These are phyloP conservation scores for Suhomyces canberraensis DNA, from an alignment of 805 yeast species.

Conservation along the genomic window DNA sequence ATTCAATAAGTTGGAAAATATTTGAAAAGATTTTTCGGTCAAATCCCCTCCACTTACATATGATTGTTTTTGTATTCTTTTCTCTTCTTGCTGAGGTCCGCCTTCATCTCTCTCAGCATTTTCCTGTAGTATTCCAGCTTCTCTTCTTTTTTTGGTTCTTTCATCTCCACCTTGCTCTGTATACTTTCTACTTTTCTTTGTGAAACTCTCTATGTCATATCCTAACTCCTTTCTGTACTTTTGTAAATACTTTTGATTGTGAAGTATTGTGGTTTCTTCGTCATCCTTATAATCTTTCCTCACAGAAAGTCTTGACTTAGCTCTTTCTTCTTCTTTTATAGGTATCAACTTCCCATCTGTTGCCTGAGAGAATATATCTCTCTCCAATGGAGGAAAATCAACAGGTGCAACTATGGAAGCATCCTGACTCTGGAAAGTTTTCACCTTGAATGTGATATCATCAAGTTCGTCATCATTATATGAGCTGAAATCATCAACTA, in stretches of 20 bases:
- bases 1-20: slow-evolving; percentile 2
- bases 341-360: slow-evolving; percentile 9
- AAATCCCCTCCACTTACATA: slow-evolving; percentile 4
- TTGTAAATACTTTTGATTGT: slow-evolving; percentile 16
- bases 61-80: slow-evolving; percentile 8
- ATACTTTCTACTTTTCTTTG: too few relatives aligned
- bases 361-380: slow-evolving; percentile 11
- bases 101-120: too few relatives aligned
- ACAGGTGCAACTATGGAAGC: not conserved
- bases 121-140: too few relatives aligned
- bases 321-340: too few relatives aligned
- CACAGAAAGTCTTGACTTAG: slow-evolving; percentile 17
- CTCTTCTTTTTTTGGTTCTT: too few relatives aligned
- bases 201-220: too few relatives aligned
- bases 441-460: slow-evolving; percentile 25
- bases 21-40: slow-evolving; percentile 3
- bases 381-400: slow-evolving; percentile 14
- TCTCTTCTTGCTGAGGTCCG: not conserved
- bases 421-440: not conserved
- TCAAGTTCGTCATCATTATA: slow-evolving; percentile 28
- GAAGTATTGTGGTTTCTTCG: slow-evolving; percentile 11
- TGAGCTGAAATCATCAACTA: slow-evolving; percentile 13
- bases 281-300: slow-evolving; percentile 18
- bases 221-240: slow-evolving; percentile 18
- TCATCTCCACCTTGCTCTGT: too few relatives aligned